These are phyloP conservation scores for Vitis rupestris DNA, from an alignment of 164 flowering plant species.

Conservation along the genomic window DNA sequence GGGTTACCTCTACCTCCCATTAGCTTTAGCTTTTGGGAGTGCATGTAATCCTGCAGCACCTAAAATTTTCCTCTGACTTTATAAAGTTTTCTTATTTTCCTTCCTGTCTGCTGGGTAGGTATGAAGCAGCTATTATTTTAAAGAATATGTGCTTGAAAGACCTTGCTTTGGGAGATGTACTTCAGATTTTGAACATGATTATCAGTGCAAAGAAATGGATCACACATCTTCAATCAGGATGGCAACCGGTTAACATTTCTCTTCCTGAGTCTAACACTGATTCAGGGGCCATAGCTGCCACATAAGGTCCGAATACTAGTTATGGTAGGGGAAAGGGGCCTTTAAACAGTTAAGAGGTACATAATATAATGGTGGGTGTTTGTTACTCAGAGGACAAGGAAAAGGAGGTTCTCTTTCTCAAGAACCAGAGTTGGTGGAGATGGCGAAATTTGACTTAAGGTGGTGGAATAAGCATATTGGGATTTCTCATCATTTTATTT, in stretches of 20 bases:
- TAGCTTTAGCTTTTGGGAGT: no score
- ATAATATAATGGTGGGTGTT: not conserved
- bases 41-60: no score
- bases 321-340: not conserved
- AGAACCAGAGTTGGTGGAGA: not conserved
- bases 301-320: not conserved
- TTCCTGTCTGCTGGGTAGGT: slow-evolving; percentile 37
- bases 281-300: slow-evolving; percentile 20
- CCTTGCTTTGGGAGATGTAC: slow-evolving; percentile 63
- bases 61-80: not conserved
- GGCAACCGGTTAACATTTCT: slow-evolving; percentile 72
- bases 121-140: slow-evolving; percentile 67
- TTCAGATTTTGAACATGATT: slow-evolving; percentile 68
- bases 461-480: not conserved
- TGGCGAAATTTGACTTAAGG: not conserved
- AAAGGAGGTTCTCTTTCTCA: not conserved
- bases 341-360: not conserved
- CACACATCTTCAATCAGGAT: slow-evolving; percentile 60
- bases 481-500: not conserved
- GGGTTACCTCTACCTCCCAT: no score
- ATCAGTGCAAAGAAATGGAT: slow-evolving; percentile 66
- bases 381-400: not conserved
- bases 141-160: slow-evolving; percentile 57
- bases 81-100: not conserved
- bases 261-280: slow-evolving; percentile 33